Conservation (phyloP, 1,284 basidiomycete genomes). For the Erythrobasidium hasegawianum region DNA sequence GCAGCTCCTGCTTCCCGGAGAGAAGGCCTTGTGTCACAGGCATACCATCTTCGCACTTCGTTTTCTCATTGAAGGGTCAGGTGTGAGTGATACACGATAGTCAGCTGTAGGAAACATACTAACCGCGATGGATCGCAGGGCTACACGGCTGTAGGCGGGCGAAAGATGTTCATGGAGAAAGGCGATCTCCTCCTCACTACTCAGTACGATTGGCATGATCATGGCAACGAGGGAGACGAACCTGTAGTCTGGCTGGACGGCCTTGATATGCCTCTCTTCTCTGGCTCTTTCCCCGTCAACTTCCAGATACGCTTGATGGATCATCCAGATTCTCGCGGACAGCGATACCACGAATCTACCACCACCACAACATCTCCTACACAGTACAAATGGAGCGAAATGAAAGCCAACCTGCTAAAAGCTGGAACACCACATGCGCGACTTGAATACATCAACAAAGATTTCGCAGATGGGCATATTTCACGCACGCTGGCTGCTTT, state of each 20-base stretch:
- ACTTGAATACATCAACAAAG: constrained; percentile 25
- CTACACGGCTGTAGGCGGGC: constrained; percentile 31
- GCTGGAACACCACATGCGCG: constrained; percentile 15
- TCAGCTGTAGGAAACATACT: too few relatives aligned
- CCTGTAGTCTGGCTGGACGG: constrained; percentile 33
- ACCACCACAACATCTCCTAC: constrained; percentile 12
- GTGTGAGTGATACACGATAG: too few relatives aligned
- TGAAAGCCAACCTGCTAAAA: constrained; percentile 16
- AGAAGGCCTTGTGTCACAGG: constrained; percentile 28
- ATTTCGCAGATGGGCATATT: constrained; percentile 27
- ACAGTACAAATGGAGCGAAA: constrained; percentile 32
- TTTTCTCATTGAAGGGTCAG: constrained; percentile 4
- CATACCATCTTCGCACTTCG: constrained; percentile 34
- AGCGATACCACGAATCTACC: constrained; percentile 27
- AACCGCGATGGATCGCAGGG: constrained; percentile 14
- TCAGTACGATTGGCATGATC: constrained; percentile 35
- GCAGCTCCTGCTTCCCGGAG: constrained; percentile 34
- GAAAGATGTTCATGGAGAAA: constrained; percentile 35
- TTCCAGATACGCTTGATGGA: constrained; percentile 34
- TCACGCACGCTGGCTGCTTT: constrained; percentile 30
- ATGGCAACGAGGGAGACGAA: constrained; percentile 33
- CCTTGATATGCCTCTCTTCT: constrained; percentile 33
- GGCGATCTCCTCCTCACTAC: constrained; percentile 26
- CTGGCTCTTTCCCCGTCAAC: constrained; percentile 27
- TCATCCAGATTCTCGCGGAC: constrained; percentile 25